Evolutionary conservation across 257 asterid species (phyloP).

Genomic region (Gynochthodes officinalis): DNA sequence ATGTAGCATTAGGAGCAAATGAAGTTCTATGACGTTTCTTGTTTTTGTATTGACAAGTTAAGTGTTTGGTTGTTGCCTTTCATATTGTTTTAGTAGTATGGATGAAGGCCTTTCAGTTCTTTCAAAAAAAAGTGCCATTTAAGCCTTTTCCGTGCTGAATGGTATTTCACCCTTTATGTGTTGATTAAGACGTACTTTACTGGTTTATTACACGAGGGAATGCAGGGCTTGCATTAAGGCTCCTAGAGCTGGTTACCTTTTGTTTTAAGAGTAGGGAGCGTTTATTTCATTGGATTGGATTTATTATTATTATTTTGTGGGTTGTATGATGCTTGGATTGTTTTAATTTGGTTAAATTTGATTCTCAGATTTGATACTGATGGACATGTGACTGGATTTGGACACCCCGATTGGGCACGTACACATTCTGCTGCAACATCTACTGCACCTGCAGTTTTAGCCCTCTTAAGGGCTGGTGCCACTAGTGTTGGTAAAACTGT

Average conservation of each 20-base stretch:
- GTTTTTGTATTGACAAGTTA: not conserved
- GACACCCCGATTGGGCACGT: constrained; percentile 81
- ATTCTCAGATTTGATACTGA: constrained; percentile 64
- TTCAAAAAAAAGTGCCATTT: not conserved
- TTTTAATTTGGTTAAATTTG: constrained; percentile 3
- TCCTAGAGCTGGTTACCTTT: not conserved
- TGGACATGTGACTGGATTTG: constrained; percentile 79
- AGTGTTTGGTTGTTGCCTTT: not conserved
- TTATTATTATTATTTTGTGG: too few species aligned
- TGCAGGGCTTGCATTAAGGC: not conserved
- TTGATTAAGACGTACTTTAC: not conserved
- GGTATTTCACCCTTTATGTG: not conserved
- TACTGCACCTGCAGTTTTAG: constrained; percentile 59
- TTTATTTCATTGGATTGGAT: not conserved
- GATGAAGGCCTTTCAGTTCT: not conserved
- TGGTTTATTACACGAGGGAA: not conserved
- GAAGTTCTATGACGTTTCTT: not conserved
- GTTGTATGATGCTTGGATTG: not conserved
- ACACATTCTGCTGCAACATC: constrained; percentile 71
- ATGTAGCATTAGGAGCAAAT: not conserved
- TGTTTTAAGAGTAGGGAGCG: not conserved
- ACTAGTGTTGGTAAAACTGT: constrained; percentile 75
- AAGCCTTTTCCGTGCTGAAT: not conserved
- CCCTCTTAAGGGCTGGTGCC: constrained; percentile 75
- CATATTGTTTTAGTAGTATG: not conserved